Evolutionary conservation across 257 asterid genomes (phyloP), one percentile per base, ranked within the genome.

Genomic region (Perilla frutescens): DNA sequence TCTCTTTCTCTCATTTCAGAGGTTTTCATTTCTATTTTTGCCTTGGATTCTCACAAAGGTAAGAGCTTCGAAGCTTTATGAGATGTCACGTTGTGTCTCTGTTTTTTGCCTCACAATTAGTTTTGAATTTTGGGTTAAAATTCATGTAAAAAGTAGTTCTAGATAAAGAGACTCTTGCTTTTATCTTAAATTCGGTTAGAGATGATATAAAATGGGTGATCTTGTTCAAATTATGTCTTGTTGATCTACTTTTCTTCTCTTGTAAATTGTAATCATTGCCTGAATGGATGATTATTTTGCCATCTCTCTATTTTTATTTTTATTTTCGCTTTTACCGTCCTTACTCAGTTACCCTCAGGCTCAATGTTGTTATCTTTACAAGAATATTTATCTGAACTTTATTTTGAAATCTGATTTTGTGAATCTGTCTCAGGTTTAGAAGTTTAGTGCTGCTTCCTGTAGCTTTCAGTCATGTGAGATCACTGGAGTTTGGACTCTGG

Each of bases 171-270:
- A 54, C 62, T 51, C 72, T 66, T 49, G 31, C 41, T 48, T 15
- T 9, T 34, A 57, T 66, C 57, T 72, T 77, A 13, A 53, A 20
- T 76, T 12, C 56, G 26, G 48, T 63, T 53, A 14, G 15, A 63
- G 67, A 56, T 54, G 66, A 68, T 82, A 41, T 26, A 36, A 43
- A 41, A 36, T 68, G 11, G 74, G 83, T 76, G 77, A 81, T 85
- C 83, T 74, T 85, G 67, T 72, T 15, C 58, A 39, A 31, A 9
- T 55, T 53, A 14, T 44, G 48, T 72, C 61, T 64, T 80, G 34
- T 71, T 68, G 86, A 81, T 87, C 78, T 67, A 49, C 61, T 56
- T 66, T 49, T 43, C 62, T 56, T 56, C 40, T 76, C 54, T 0
- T 45, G 69, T 40, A n/a, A n/a, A n/a, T n/a, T n/a, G n/a, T n/a